These are phyloP conservation scores for Sugiyamaella smithiae DNA, from an alignment of 805 yeast genomes.

Conservation along the genomic window DNA sequence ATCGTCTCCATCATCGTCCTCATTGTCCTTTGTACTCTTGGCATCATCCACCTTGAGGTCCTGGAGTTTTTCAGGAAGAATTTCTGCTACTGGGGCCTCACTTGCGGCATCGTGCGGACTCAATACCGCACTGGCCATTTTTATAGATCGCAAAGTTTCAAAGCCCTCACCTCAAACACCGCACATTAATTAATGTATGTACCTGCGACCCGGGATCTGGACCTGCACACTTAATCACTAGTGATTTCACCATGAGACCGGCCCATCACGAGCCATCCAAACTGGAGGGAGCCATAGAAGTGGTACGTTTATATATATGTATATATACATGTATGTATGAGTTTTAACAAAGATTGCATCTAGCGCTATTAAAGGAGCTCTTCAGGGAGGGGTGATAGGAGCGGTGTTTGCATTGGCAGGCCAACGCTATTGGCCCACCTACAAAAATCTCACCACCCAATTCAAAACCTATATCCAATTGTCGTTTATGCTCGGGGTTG, in stretches of 20 bases:
- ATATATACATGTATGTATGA: too few relatives aligned
- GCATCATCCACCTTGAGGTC: not conserved
- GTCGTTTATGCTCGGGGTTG: constrained; percentile 20
- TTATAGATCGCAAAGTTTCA: too few relatives aligned
- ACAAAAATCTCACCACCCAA: constrained; percentile 21
- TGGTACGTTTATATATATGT: constrained; percentile 16
- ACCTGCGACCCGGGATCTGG: too few relatives aligned
- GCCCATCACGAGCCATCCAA: constrained; percentile 28
- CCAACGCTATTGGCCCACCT: constrained; percentile 22
- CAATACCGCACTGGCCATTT: too few relatives aligned
- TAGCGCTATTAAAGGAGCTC: constrained; percentile 21
- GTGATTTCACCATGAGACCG: constrained; percentile 24
- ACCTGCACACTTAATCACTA: too few relatives aligned
- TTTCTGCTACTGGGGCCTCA: too few relatives aligned
- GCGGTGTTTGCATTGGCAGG: constrained; percentile 19
- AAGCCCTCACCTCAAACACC: too few relatives aligned
- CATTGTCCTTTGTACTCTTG: not conserved
- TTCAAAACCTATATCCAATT: constrained; percentile 24
- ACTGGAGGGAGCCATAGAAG: constrained; percentile 26
- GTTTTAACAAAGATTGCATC: constrained; percentile 22
- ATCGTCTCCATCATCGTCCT: constrained; percentile 32
- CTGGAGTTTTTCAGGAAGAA: too few relatives aligned
- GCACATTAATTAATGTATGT: too few relatives aligned
- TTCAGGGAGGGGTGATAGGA: constrained; percentile 23
- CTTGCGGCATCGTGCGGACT: too few relatives aligned